Percentiles rank a stretch among this genome's conserved stretches.
Conservation (phyloP, 2,329 filamentous ascomycete genomes). For the Penicillium janthinellum region DNA sequence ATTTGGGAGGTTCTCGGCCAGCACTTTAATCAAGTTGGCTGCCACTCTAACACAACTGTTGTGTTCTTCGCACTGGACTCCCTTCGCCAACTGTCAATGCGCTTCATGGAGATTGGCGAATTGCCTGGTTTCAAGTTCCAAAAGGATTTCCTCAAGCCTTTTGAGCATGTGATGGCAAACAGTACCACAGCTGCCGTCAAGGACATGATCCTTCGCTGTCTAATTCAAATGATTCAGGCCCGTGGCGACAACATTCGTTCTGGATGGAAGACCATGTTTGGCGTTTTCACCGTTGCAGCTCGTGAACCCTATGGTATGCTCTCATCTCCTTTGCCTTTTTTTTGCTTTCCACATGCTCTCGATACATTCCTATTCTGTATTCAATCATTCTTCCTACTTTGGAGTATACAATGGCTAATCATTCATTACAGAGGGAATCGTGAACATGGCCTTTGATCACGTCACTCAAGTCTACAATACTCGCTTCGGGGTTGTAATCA, state of each 20-base stretch:
- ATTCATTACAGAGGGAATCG: slow-evolving; percentile 71
- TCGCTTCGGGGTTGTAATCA: slow-evolving; percentile 92
- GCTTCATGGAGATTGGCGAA: slow-evolving; percentile 98
- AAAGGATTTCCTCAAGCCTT: slow-evolving; percentile 98
- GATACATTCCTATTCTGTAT: neutral
- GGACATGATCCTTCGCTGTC: slow-evolving; percentile 91
- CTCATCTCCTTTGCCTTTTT: neutral
- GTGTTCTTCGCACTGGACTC: slow-evolving; percentile 98
- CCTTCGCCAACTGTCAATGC: slow-evolving; percentile 92
- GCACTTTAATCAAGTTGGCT: slow-evolving; percentile 97
- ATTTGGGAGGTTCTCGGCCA: slow-evolving; percentile 98
- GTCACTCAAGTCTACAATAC: slow-evolving; percentile 95
- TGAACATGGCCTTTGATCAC: slow-evolving; percentile 95
- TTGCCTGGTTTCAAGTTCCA: slow-evolving; percentile 99
- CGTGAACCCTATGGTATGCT: slow-evolving; percentile 74
- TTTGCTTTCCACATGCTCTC: neutral
- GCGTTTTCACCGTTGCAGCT: slow-evolving; percentile 94
- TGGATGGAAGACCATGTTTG: slow-evolving; percentile 99
- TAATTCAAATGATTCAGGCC: slow-evolving; percentile 99
- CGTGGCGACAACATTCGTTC: slow-evolving; percentile 95
- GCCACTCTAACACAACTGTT: slow-evolving; percentile 92
- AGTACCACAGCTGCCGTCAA: slow-evolving; percentile 90
- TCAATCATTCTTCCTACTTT: neutral
- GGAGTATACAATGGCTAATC: slow-evolving; percentile 24
- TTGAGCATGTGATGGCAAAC: slow-evolving; percentile 96